Evolutionary conservation across 2,329 filamentous ascomycete genomes (phyloP), one percentile per base, ranked within the genome.

Genomic region (Tolypocladium tropicale): DNA sequence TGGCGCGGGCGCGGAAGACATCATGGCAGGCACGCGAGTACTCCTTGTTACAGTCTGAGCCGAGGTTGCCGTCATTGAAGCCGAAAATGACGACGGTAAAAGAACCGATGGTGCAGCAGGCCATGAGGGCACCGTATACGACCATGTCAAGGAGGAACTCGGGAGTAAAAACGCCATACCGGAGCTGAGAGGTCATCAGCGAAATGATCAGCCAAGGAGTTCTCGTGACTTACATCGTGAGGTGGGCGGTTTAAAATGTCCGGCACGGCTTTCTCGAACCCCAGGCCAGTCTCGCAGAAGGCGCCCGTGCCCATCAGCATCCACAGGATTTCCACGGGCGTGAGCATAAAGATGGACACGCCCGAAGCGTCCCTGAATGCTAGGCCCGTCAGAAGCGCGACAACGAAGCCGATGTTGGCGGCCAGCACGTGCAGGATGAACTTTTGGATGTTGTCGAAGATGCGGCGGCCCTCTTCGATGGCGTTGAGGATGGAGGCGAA

Each of bases 241-340:
- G 87, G 87, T 16, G 85, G 85, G 0, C 86, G 78, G 49, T 76
- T 67, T 75, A 90, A 83, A 57, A 90, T 83, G 65, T 89, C 85
- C 0, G 85, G 80, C 0, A 82, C 81, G 0, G 86, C 85, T 55
- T 79, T 73, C 69, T 90, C 86, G 70, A 89, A 85, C 2, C 86
- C 86, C 3, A 90, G 76, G 57, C 86, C 87, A 83, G 90, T 89
- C 59, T 89, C 87, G 4, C 86, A 86, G 64, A 89, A 77, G 54
- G 82, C 83, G 33, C 84, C 88, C 0, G 87, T 90, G 56, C 89
- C 79, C 86, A 90, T 89, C 63, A 89, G 89, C 59, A 90, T 84
- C 86, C 86, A 90, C 46, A 90, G 76, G 59, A 90, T 88, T 61
- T 90, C 82, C n/a, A 90, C 83, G 0, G 86, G 86, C 0, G 85